Base-by-base conservation (phyloP, 805 yeast genomes). In the Zygosaccharomyces bailii region DNA sequence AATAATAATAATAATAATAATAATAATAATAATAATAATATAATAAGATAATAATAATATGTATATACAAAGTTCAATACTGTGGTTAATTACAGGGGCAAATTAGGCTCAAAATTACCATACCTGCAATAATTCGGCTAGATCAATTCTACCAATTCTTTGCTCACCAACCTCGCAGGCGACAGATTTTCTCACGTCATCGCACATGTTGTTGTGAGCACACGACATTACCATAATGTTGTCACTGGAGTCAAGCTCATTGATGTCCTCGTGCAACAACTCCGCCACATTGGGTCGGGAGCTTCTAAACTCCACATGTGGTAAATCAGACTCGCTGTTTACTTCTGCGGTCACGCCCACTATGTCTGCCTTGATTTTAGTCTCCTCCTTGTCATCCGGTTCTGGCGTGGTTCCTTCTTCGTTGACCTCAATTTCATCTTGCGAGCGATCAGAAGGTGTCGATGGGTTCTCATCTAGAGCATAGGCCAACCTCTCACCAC, bases 91-190 rank as follows among this genome's bases (percentile, higher is more conserved):
- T n/a, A n/a, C n/a, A n/a, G n/a, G n/a, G n/a, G n/a, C n/a, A n/a
- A n/a, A 8, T 27, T 11, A n/a, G 14, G 13, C 14, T 11, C 13
- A n/a, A 27, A 27, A 25, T 55, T 42, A 72, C 86, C 85, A 80
- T 11, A 71, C 72, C 61, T 80, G 84, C 38, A 80, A 60, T 53
- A 78, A 80, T 58, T 80, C 85, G 51, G 66, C 70, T 48, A 74
- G 68, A 42, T 79, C 84, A n/a, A 80, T 68, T 50, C 80, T 65
- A 42, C 72, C 68, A 2, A 56, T 60, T 39, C 48, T 52, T 8
- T 60, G 46, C 18, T 60, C 56, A 13, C 56, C 61, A 13, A 55
- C 53, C 46, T 67, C 61, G 18, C 67, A 56, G 10, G 64, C 64
- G 10, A 78, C 73, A 8, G 66, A 49, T 44, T 66, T 63, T 57